Evolutionary conservation across 495 filamentous ascomycete species (phyloP).

Genomic region (Tuber umbilicatum): DNA sequence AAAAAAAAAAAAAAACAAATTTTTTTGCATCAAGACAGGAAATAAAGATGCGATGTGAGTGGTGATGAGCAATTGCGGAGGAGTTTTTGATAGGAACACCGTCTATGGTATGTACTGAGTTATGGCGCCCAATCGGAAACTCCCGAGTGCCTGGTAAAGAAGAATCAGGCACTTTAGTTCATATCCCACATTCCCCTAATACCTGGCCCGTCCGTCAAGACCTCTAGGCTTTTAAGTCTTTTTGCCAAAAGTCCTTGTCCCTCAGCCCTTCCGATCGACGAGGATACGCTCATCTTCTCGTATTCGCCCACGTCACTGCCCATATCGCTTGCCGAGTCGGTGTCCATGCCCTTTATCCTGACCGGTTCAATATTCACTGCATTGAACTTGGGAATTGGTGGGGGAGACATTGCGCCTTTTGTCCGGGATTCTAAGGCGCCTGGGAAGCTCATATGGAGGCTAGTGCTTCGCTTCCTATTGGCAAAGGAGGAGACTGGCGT

Average conservation of each 20-base stretch:
- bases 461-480: constrained; percentile 36
- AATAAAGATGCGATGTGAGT: neutral
- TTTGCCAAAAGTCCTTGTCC: constrained; percentile 35
- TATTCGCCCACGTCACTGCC: constrained; percentile 31
- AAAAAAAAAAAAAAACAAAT: neutral
- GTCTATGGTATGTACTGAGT: constrained; percentile 5
- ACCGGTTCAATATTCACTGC: constrained; percentile 1
- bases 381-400: constrained; percentile 16
- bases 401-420: constrained; percentile 15
- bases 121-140: neutral
- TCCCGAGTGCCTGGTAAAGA: neutral
- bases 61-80: neutral
- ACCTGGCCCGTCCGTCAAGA: constrained; percentile 23
- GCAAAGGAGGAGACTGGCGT: constrained; percentile 16
- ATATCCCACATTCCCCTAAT: constrained; percentile 15
- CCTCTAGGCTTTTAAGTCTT: constrained; percentile 33
- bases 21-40: neutral
- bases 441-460: constrained; percentile 25
- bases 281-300: constrained; percentile 36
- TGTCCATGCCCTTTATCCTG: constrained; percentile 11
- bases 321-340: constrained; percentile 12
- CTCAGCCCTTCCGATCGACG: constrained; percentile 25
- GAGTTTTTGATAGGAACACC: neutral
- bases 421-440: constrained; percentile 10
- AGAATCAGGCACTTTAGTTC: constrained; percentile 9